A percentile compares a stretch with the other conserved stretches of the same genome.
Evolutionary conservation across 2,329 filamentous ascomycete species (phyloP).

Genomic region (Fusarium sp.): DNA sequence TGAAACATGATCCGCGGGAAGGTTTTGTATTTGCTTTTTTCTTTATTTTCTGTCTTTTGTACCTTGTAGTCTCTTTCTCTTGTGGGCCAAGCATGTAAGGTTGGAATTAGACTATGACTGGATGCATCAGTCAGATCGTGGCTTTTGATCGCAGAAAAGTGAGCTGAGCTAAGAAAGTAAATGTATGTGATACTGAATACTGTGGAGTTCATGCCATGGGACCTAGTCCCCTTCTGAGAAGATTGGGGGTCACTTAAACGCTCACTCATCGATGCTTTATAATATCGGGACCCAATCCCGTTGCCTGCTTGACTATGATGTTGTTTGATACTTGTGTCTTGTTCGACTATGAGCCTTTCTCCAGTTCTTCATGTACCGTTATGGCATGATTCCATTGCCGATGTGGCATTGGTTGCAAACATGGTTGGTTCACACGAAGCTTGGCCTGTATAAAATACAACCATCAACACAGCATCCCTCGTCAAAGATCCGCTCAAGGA

Average conservation of each 20-base stretch:
- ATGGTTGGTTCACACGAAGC: slow-evolving; percentile 5
- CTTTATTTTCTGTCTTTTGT: not conserved
- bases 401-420: not conserved
- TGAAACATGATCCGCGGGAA: not conserved
- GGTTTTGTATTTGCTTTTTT: slow-evolving; percentile 13
- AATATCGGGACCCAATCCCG: not conserved
- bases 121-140: not conserved
- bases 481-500: slow-evolving; percentile 19
- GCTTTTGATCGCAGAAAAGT: not conserved
- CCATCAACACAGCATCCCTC: not conserved
- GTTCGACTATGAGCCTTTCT: no score
- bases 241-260: not conserved
- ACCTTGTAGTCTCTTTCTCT: not conserved
- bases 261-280: not conserved
- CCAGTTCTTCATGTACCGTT: no score
- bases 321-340: not conserved
- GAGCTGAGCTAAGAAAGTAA: slow-evolving; percentile 3
- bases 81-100: not conserved
- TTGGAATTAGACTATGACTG: not conserved
- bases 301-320: not conserved
- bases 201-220: not conserved
- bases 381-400: slow-evolving; percentile 7
- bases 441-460: not conserved
- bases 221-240: not conserved
- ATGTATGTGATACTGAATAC: not conserved